phyloP scores from a whole-genome alignment of 352 stramenopile genomes.

The Globisporangium cylindrosporum region DNA sequence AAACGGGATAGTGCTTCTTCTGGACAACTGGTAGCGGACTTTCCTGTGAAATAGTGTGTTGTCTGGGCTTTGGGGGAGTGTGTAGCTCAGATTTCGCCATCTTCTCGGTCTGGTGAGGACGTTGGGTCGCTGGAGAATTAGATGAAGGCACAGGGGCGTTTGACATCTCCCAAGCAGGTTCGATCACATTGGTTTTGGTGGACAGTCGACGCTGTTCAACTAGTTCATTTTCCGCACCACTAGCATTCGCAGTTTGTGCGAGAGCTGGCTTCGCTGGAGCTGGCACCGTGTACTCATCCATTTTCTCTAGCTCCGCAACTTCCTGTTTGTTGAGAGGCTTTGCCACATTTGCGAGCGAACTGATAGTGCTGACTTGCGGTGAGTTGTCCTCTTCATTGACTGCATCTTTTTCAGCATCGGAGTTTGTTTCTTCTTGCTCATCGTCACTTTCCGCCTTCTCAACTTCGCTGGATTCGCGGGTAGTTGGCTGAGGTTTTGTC shows the following conservation, averaged over 20 bases:
- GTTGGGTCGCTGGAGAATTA: background rate
- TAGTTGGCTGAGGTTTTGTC: constrained; percentile 5
- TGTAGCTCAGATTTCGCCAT: background rate
- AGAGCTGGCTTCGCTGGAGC: background rate
- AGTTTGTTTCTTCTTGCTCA: background rate
- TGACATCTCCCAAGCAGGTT: background rate
- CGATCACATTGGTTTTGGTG: background rate
- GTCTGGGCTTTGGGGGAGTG: background rate
- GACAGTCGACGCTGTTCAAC: background rate
- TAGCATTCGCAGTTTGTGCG: background rate
- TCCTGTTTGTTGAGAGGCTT: background rate
- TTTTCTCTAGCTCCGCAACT: background rate
- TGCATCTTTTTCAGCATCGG: background rate
- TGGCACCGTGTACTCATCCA: constrained; percentile 15
- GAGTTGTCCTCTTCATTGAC: background rate
- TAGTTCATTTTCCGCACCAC: background rate
- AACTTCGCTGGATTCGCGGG: constrained; percentile 11
- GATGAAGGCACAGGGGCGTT: background rate
- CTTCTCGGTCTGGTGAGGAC: background rate
- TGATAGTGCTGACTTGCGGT: background rate
- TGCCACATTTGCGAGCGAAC: background rate
- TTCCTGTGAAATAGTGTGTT: background rate
- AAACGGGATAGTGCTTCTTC: background rate
- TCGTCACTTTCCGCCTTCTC: constrained; percentile 2
- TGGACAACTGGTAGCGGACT: background rate